Conservation (phyloP, 31 red algal genomes). For the Endocladia muricata region DNA sequence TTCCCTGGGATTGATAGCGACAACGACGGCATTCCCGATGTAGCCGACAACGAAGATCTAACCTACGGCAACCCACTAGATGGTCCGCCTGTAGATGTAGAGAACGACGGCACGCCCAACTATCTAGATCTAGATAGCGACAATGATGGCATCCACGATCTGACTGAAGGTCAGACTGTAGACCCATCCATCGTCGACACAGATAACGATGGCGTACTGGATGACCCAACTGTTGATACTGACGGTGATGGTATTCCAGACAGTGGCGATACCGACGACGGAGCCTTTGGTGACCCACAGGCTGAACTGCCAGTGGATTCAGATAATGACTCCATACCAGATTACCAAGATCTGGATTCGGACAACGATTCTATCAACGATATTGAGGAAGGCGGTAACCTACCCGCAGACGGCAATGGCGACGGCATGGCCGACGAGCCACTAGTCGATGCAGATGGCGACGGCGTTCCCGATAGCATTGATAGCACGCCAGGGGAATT, state of each 20-base stretch:
- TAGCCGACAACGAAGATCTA: too few relatives aligned
- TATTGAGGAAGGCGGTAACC: background rate
- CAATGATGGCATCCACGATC: background rate
- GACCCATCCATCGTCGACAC: background rate
- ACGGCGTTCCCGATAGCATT: background rate
- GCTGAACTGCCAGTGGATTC: background rate
- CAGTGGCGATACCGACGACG: background rate
- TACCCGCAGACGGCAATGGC: background rate
- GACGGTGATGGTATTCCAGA: slow-evolving; percentile 1
- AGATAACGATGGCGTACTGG: background rate
- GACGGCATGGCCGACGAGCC: background rate
- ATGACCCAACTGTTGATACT: background rate
- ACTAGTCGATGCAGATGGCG: slow-evolving; percentile 2
- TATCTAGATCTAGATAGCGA: too few relatives aligned
- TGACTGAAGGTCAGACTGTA: background rate
- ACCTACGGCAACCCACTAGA: too few relatives aligned
- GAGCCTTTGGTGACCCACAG: background rate
- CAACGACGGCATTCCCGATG: too few relatives aligned
- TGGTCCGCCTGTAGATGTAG: too few relatives aligned
- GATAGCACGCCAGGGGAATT: background rate
- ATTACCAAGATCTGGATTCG: too few relatives aligned
- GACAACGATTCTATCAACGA: background rate
- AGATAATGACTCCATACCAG: background rate
- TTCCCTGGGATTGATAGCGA: too few relatives aligned
- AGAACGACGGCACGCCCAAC: too few relatives aligned